A percentile compares a stretch with the other conserved stretches of the same genome.
Conservation (phyloP, 164 flowering plant species). For the Nelumbo lutea region DNA sequence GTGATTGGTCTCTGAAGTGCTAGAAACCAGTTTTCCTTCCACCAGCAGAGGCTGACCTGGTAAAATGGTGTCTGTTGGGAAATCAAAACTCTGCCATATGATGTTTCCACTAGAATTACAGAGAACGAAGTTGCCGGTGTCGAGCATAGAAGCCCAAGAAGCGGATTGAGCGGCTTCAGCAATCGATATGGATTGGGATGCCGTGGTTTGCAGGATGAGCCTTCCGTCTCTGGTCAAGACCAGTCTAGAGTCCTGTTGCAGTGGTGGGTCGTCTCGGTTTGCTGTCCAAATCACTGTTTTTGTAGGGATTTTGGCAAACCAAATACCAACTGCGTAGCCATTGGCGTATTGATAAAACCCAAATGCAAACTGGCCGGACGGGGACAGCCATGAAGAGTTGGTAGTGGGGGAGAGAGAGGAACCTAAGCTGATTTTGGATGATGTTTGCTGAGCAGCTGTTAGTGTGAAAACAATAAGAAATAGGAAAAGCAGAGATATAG, state of each 20-base stretch:
- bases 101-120: background rate
- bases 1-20: constrained; percentile 8
- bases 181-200: background rate
- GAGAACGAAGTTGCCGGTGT: background rate
- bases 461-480: background rate
- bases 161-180: background rate
- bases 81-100: background rate
- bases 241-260: too few species aligned
- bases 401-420: too few species aligned
- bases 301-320: too few species aligned
- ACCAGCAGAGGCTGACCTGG: constrained; percentile 4
- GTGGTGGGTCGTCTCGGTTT: too few species aligned
- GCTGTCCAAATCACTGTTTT: too few species aligned
- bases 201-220: background rate
- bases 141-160: too few species aligned
- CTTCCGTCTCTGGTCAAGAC: too few species aligned
- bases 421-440: too few species aligned
- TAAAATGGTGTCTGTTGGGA: constrained; percentile 1
- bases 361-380: too few species aligned
- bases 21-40: background rate
- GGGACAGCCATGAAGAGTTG: too few species aligned
- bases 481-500: background rate
- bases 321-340: too few species aligned
- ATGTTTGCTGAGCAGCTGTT: background rate
- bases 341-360: too few species aligned